Evolutionary conservation across 2,329 filamentous ascomycete species (phyloP).

Genomic region (Penicillium sp.): DNA sequence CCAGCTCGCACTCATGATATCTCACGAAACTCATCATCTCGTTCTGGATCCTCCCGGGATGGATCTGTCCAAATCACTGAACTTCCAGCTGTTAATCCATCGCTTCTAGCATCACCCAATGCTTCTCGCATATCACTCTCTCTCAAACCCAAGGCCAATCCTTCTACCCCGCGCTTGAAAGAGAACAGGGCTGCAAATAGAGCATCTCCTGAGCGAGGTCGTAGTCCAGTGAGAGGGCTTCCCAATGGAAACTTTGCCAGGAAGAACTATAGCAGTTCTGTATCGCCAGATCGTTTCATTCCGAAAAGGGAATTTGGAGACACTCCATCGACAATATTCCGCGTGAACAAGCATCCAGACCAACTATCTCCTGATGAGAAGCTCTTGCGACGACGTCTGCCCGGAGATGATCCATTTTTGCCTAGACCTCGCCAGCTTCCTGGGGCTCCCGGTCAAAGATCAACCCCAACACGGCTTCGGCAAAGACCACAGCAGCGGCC

Average conservation of each 20-base stretch:
- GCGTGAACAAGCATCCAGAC: conserved; percentile 46
- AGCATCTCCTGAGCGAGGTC: conserved; percentile 12
- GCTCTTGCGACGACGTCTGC: conserved; percentile 40
- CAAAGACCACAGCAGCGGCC: conserved; percentile 30
- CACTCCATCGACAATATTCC: conserved; percentile 46
- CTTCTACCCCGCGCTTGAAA: conserved; percentile 6
- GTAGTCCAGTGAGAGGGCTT: conserved; percentile 14
- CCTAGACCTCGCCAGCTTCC: conserved; percentile 29
- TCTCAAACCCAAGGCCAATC: conserved; percentile 2
- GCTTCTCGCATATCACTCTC: conserved; percentile 8
- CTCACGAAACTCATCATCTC: conserved; percentile 12
- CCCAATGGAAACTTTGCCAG: conserved; percentile 8
- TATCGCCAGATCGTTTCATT: conserved; percentile 55
- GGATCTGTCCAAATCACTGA: conserved; percentile 6
- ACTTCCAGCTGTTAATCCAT: conserved; percentile 17
- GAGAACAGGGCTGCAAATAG: conserved; percentile 7
- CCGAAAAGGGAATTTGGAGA: conserved; percentile 42
- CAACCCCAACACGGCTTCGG: conserved; percentile 12
- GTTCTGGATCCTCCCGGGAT: conserved; percentile 9
- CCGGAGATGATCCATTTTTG: conserved; percentile 50
- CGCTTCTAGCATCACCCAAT: conserved; percentile 11
- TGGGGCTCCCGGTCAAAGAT: conserved; percentile 9
- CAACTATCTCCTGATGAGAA: conserved; percentile 46
- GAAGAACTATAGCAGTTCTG: conserved; percentile 17
- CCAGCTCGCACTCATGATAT: conserved; percentile 9